Evolutionary conservation across 768 basidiomycete species (phyloP), one percentile per base, ranked within the genome.

Genomic region (Auricularia sp.): DNA sequence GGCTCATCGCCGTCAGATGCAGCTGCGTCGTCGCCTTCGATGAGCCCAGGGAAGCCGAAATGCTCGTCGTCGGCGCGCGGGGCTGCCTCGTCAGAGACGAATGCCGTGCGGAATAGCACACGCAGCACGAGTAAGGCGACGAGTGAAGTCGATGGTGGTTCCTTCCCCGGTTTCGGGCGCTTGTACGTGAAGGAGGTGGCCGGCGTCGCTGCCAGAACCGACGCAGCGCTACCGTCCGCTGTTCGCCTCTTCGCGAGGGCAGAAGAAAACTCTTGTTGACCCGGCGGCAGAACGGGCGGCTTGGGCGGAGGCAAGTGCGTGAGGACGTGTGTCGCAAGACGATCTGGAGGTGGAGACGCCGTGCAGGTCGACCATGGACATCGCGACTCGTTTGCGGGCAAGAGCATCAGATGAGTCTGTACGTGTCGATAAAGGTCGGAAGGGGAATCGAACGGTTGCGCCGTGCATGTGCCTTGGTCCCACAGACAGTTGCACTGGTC

Each of bases 11-110:
- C 66, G 61, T 65, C 69, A 18, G 61, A 63, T 45, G 62, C 74
- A 62, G 84, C 83, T 64, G 82, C 81, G 18, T 88, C 90, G n/a
- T 85, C 88, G n/a, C 89, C 90, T 67, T 92, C 89, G 44, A 91
- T 77, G 24, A 91, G 63, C 0, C 89, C 92, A 4, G 94, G 94
- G 73, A 96, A 92, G 0, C 94, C 94, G 74, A 94, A 96, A 68
- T 91, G 89, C 65, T 95, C 92, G 24, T 83, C 88, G 71, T 91
- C 88, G 2, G 81, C 86, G 34, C 89, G 81, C 37, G 90, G 89
- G 3, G 82, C 82, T 2, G 78, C 73, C 68, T 90, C 90, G 7
- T 80, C 78, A 5, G 88, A 83, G 21, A 87, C 86, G 70, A 92
- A 92, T 1, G 93, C 84, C 3, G 85, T 83, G 56, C 90, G 82